phyloP scores from a whole-genome alignment of 306 rosid genomes.

The Oemleria cerasiformis region DNA sequence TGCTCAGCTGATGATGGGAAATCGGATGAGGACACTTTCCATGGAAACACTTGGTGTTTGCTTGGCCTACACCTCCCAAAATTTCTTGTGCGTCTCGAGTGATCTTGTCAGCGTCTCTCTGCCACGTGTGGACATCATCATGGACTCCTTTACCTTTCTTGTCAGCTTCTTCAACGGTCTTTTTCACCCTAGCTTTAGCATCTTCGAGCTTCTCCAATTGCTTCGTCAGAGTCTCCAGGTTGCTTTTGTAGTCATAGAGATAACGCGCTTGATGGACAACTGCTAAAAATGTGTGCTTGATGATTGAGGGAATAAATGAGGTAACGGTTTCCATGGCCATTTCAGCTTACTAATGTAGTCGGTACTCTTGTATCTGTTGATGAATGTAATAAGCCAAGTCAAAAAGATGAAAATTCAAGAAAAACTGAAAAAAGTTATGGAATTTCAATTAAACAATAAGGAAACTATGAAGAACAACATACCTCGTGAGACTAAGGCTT shows the following conservation, averaged over 20 bases:
- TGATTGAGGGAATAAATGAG: not conserved
- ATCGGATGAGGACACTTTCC: not conserved
- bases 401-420: no score
- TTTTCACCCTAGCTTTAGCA: not conserved
- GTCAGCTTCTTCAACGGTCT: constrained; percentile 2
- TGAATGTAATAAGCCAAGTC: no score
- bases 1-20: not conserved
- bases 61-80: not conserved
- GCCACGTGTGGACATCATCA: not conserved
- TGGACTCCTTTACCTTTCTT: constrained; percentile 9
- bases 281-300: constrained; percentile 9
- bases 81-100: not conserved
- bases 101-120: fast-evolving
- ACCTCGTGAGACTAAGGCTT: no score
- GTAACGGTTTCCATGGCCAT: not conserved
- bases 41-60: not conserved
- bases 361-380: no score
- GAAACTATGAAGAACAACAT: no score
- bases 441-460: no score
- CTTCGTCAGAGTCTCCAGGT: not conserved
- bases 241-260: constrained; percentile 5
- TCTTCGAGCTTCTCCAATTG: not conserved
- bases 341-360: no score
- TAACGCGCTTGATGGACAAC: constrained; percentile 19
- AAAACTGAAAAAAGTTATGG: no score